A percentile compares a stretch with the other conserved stretches of the same genome.
Evolutionary conservation across 2,329 filamentous ascomycete genomes (phyloP).

Genomic region (Alternaria ventricosa): DNA sequence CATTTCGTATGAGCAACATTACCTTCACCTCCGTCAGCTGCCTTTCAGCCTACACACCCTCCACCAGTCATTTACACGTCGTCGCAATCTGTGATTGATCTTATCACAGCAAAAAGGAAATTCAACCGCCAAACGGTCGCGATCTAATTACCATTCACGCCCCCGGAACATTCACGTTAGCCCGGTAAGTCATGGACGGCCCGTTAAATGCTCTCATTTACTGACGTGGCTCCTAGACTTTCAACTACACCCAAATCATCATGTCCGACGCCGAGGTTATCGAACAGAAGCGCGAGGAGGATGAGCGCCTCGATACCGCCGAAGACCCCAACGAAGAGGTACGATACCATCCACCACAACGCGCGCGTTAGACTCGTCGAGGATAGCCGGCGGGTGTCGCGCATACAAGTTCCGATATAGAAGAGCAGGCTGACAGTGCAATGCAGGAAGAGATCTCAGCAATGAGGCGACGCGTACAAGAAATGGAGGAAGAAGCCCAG

Average conservation of each 20-base stretch:
- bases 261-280: slow-evolving; percentile 41
- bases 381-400: neutral
- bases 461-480: slow-evolving; percentile 61
- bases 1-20: slow-evolving; percentile 25
- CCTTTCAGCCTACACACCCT: slow-evolving; percentile 14
- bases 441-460: slow-evolving; percentile 53
- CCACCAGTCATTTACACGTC: slow-evolving; percentile 7
- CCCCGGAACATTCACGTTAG: slow-evolving; percentile 11
- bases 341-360: slow-evolving; percentile 14
- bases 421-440: slow-evolving; percentile 9
- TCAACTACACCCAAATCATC: neutral
- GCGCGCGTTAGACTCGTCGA: neutral
- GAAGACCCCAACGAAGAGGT: slow-evolving; percentile 47
- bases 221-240: neutral
- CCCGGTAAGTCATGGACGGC: slow-evolving; percentile 19
- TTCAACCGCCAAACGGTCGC: neutral
- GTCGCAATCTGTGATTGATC: slow-evolving; percentile 13
- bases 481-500: slow-evolving; percentile 65
- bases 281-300: slow-evolving; percentile 39
- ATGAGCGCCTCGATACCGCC: slow-evolving; percentile 43
- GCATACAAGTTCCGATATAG: neutral
- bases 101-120: neutral
- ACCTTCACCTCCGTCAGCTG: slow-evolving; percentile 19
- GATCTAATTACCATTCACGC: slow-evolving; percentile 2
- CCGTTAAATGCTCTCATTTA: neutral